Percentiles rank a stretch among this genome's conserved stretches.
Evolutionary conservation across 2,329 filamentous ascomycete genomes (phyloP).

Genomic region (Beauveria caledonica): DNA sequence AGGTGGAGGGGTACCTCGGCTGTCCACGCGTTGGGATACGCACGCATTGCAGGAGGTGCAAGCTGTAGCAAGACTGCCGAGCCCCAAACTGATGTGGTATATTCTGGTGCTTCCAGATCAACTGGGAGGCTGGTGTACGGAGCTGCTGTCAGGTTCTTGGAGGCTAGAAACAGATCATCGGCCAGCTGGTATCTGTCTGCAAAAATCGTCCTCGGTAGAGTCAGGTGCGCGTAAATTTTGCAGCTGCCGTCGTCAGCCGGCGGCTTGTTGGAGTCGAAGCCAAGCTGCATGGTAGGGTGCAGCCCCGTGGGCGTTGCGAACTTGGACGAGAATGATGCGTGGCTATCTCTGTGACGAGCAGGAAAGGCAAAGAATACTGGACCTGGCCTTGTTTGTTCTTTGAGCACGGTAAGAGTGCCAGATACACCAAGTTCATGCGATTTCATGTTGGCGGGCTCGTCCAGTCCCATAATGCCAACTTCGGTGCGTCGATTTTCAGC

Average conservation of each 20-base stretch:
- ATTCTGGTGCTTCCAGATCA: constrained; percentile 85
- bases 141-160: constrained; percentile 66
- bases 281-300: constrained; percentile 71
- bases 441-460: constrained; percentile 50
- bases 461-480: constrained; percentile 67
- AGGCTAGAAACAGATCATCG: constrained; percentile 67
- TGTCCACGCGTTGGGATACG: constrained; percentile 44
- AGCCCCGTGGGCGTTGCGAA: constrained; percentile 71
- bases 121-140: constrained; percentile 65
- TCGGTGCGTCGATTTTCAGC: constrained; percentile 55
- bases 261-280: constrained; percentile 44
- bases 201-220: constrained; percentile 73
- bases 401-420: constrained; percentile 71
- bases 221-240: constrained; percentile 70
- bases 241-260: constrained; percentile 53
- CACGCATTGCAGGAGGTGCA: constrained; percentile 37
- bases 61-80: constrained; percentile 71
- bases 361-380: constrained; percentile 78
- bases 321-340: constrained; percentile 48
- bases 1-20: constrained; percentile 74
- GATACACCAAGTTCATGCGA: constrained; percentile 69
- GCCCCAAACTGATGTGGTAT: constrained; percentile 70
- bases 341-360: constrained; percentile 61
- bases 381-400: constrained; percentile 63
- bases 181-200: constrained; percentile 79